phyloP scores from a whole-genome alignment of 2,329 filamentous ascomycete genomes.

The Sporothrix euskadiensis region DNA sequence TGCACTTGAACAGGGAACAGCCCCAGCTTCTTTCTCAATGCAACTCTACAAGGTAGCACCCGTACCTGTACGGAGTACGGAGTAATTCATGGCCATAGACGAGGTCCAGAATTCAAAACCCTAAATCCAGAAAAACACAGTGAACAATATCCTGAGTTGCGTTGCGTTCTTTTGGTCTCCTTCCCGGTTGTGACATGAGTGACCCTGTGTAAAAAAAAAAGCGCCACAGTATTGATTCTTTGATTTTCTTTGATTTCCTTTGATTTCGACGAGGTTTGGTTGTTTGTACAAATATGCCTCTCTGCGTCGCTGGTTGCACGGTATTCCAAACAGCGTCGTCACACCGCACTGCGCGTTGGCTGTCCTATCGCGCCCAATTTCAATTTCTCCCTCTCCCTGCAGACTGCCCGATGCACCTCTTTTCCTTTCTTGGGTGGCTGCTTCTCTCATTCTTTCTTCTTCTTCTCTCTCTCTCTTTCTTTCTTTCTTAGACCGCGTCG shows the following conservation, averaged over 20 bases:
- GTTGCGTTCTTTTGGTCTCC: not conserved
- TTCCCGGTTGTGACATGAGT: slow-evolving; percentile 15
- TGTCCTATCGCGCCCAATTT: not conserved
- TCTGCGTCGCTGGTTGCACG: not conserved
- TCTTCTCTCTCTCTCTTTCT: not conserved
- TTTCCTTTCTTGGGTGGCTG: not conserved
- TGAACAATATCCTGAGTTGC: not conserved
- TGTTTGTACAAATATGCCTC: no score
- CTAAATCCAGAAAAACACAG: not conserved
- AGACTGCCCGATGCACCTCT: not conserved
- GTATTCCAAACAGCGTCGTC: slow-evolving; percentile 12
- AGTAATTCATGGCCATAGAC: not conserved
- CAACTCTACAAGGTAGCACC: not conserved
- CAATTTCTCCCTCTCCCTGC: not conserved
- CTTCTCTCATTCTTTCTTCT: not conserved
- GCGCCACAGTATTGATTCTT: no score
- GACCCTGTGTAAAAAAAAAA: not conserved
- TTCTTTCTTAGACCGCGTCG: not conserved
- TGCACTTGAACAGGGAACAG: not conserved
- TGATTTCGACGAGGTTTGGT: not conserved
- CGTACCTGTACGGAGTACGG: not conserved
- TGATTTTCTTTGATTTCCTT: not conserved
- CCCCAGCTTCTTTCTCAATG: not conserved
- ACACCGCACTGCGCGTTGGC: not conserved
- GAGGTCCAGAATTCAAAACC: slow-evolving; percentile 5